These are phyloP conservation scores for Gardenia jasminoides DNA, from an alignment of 257 asterid genomes.

Conservation along the genomic window DNA sequence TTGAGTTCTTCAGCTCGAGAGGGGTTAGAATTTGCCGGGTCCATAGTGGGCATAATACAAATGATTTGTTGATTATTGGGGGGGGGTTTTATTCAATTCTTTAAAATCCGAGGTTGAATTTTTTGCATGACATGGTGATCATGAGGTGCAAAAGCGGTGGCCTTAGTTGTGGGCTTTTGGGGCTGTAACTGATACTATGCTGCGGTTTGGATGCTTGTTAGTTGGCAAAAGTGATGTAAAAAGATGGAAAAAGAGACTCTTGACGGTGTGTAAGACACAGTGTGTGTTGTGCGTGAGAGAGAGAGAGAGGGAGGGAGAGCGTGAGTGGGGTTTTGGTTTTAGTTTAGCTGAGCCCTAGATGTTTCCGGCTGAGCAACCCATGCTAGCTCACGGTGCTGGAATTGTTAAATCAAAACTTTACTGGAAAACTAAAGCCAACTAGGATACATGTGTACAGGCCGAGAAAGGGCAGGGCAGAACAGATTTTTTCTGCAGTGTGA, in stretches of 20 bases:
- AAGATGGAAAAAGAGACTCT: background rate
- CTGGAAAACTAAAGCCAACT: background rate
- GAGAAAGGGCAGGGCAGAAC: background rate
- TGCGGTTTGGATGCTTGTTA: background rate
- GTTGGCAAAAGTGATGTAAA: background rate
- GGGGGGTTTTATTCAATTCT: background rate
- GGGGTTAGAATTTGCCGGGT: slow-evolving; percentile 47
- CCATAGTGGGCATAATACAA: slow-evolving; percentile 71
- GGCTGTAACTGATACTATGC: background rate
- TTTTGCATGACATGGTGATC: background rate
- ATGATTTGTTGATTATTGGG: slow-evolving; percentile 6
- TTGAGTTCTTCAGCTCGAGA: slow-evolving; percentile 79
- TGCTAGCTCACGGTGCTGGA: background rate
- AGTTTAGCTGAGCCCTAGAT: slow-evolving; percentile 3
- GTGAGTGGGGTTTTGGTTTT: background rate
- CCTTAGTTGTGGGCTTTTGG: background rate
- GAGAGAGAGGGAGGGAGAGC: background rate
- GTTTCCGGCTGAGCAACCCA: slow-evolving; percentile 1
- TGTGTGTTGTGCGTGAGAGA: background rate
- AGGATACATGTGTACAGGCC: background rate
- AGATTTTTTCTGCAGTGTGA: background rate
- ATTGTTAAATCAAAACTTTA: background rate
- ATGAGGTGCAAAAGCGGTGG: background rate
- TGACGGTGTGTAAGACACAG: background rate
- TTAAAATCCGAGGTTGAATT: too few relatives aligned